Conservation (phyloP, 352 stramenopile genomes). For the Elongisporangium prolatum region DNA sequence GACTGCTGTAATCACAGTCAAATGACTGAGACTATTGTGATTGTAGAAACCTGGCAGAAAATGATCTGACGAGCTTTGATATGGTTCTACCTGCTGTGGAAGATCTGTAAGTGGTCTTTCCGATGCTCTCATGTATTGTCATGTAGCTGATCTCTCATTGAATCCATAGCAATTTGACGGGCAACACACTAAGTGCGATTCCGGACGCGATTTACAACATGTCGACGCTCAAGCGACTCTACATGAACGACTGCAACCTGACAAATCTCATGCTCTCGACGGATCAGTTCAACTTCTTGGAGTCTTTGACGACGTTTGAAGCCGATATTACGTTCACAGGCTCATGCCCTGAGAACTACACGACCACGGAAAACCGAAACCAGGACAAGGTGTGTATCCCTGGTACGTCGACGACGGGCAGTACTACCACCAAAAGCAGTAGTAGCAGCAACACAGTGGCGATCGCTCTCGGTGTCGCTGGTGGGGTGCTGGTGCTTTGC, state of each 20-base stretch:
- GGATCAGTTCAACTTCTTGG: constrained; percentile 28
- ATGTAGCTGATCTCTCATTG: background rate
- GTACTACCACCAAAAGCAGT: constrained; percentile 10
- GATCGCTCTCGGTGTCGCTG: constrained; percentile 39
- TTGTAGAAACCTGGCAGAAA: constrained; percentile 27
- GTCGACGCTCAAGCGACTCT: constrained; percentile 38
- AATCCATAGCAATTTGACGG: constrained; percentile 30
- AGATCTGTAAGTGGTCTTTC: constrained; percentile 12
- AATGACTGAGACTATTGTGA: background rate
- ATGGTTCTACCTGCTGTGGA: constrained; percentile 24
- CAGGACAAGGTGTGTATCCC: constrained; percentile 18
- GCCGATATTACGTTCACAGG: constrained; percentile 34
- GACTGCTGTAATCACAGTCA: background rate
- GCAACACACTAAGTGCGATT: constrained; percentile 40
- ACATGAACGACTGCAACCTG: constrained; percentile 47
- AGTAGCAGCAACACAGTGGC: constrained; percentile 24
- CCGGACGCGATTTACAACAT: constrained; percentile 40
- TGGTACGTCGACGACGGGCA: background rate
- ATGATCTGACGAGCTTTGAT: constrained; percentile 38
- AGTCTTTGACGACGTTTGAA: constrained; percentile 38
- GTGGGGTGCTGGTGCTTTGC: constrained; percentile 32
- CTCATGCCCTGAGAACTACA: constrained; percentile 22
- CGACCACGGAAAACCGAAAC: constrained; percentile 15
- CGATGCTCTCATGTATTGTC: background rate
- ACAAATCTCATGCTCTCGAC: constrained; percentile 42